A percentile compares a stretch with the other conserved stretches of the same genome.
These are phyloP conservation scores for Plasmodium fragile DNA, from an alignment of 169 alveolate species.

Conservation along the genomic window DNA sequence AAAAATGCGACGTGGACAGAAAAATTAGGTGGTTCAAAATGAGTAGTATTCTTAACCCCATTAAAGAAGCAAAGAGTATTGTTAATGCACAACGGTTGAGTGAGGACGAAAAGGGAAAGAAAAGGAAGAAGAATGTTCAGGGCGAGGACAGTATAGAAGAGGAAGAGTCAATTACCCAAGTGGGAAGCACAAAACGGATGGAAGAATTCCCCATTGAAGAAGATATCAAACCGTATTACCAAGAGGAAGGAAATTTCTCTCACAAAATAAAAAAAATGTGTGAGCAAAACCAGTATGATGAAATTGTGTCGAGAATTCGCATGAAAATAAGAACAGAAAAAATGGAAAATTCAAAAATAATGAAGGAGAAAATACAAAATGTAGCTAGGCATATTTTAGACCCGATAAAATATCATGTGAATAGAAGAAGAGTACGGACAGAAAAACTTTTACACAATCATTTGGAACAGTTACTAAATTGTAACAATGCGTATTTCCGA, in stretches of 20 bases:
- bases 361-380: slow-evolving; percentile 82
- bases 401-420: slow-evolving; percentile 83
- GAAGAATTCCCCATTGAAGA: slow-evolving; percentile 22
- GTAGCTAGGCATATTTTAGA: slow-evolving; percentile 83
- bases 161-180: background rate
- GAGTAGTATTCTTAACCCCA: slow-evolving; percentile 80
- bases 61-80: slow-evolving; percentile 81
- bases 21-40: slow-evolving; percentile 75
- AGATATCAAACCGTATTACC: slow-evolving; percentile 60
- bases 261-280: slow-evolving; percentile 65
- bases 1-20: slow-evolving; percentile 79
- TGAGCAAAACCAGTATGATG: slow-evolving; percentile 82
- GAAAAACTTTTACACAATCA: slow-evolving; percentile 83
- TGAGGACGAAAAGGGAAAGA: slow-evolving; percentile 25
- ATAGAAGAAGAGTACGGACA: slow-evolving; percentile 80
- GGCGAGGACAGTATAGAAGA: background rate
- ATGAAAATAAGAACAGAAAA: slow-evolving; percentile 82
- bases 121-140: background rate
- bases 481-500: slow-evolving; percentile 80
- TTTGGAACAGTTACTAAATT: slow-evolving; percentile 81
- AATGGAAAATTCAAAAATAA: slow-evolving; percentile 78
- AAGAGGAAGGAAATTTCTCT: slow-evolving; percentile 46
- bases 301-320: slow-evolving; percentile 85
- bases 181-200: background rate
- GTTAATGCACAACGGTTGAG: slow-evolving; percentile 58